Evolutionary conservation across 1,284 basidiomycete genomes (phyloP).

Genomic region (Pulchroboletus neoregius): DNA sequence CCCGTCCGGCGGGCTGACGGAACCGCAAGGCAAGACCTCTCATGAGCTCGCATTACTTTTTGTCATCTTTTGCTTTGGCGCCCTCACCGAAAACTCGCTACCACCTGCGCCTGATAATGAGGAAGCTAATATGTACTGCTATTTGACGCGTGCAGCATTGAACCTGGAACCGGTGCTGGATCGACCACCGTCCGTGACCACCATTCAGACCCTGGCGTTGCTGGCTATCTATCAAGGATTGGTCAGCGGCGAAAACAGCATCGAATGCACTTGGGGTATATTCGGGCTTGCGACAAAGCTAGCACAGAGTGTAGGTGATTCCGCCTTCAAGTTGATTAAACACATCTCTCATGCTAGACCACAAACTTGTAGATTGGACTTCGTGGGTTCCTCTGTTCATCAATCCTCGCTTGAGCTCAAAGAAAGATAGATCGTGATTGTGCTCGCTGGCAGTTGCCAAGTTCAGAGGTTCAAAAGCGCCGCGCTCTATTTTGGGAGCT

Average conservation of each 20-base stretch:
- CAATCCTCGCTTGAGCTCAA: conserved; percentile 6
- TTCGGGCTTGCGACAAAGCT: conserved; percentile 59
- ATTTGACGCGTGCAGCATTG: conserved; percentile 57
- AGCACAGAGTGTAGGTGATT: conserved; percentile 56
- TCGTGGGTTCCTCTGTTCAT: conserved; percentile 40
- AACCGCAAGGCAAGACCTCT: conserved; percentile 33
- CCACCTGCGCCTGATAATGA: conserved; percentile 50
- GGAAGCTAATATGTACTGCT: conserved; percentile 50
- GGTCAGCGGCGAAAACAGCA: conserved; percentile 51
- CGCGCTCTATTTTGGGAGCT: conserved; percentile 71
- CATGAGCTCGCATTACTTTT: conserved; percentile 59
- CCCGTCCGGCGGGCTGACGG: neutral
- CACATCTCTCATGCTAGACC: conserved; percentile 9
- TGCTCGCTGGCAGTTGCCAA: conserved; percentile 58
- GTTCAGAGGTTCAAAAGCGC: conserved; percentile 61
- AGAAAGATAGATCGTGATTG: conserved; percentile 56
- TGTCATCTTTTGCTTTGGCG: conserved; percentile 55
- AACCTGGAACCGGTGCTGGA: conserved; percentile 63
- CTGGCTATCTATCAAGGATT: conserved; percentile 68
- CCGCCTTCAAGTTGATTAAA: neutral
- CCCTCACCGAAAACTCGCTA: conserved; percentile 47
- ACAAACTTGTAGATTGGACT: conserved; percentile 50
- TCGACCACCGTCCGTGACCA: conserved; percentile 60
- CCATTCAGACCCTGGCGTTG: conserved; percentile 61
- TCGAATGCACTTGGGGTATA: conserved; percentile 58